Evolutionary conservation across 345 rosid genomes (phyloP), one percentile per base, ranked within the genome.

Genomic region (Camelina neglecta): DNA sequence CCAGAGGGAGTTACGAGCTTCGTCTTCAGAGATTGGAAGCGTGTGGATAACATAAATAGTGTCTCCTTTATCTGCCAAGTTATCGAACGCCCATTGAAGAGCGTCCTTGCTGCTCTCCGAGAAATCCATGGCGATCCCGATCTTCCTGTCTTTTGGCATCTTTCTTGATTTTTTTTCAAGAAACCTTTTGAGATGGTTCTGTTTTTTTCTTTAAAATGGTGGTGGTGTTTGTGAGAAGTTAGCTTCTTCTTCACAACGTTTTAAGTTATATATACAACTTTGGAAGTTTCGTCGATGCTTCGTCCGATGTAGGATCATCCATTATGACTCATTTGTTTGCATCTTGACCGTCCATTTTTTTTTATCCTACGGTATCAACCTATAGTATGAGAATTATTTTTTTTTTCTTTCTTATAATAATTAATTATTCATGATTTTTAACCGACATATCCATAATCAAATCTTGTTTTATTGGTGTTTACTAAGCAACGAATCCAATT

Each of bases 91-190:
- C 99, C 99, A 95, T 68, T 80, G 65, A 6, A 95, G 84, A 73
- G 99, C 99, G 64, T 78, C 77, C 83, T 90, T 95, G 94, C 99
- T 95, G 88, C 96, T 89, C 42, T 56, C 75, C 0, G 99, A 95
- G 89, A 90, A 95, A 69, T 95, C 99, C 98, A 95, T 77, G 7
- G 97, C 98, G 75, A 93, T 84, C 1, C 98, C 98, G 8, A 90
- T 80, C 31, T 53, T 89, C 78, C 88, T 87, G 35, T 88, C 97
- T 15, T 85, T 84, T 3, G 81, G 39, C 92, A 93, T 88, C 81
- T 80, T 89, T 60, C 64, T 64, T 58, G 61, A 5, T 11, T 39
- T 44, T 44, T 56, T 60, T 63, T 70, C 39, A 50, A 38, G 20
- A 50, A 26, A 42, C 33, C 59, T 42, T 50, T 29, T 50, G 15